Conservation (phyloP, 768 basidiomycete genomes). For the Russula sp. region DNA sequence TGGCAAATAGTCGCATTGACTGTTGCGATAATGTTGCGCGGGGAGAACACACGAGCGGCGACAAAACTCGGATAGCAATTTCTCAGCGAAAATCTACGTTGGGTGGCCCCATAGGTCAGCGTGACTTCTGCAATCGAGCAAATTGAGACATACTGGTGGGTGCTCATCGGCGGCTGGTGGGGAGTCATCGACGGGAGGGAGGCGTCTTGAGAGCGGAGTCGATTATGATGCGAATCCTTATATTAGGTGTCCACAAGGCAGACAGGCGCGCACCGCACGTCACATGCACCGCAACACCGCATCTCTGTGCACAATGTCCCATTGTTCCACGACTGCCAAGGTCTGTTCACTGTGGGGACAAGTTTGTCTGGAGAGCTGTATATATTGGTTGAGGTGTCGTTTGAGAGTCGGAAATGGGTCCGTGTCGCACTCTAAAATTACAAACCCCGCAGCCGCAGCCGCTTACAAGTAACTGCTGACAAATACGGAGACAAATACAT, state of each 20-base stretch:
- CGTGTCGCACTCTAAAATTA: not conserved
- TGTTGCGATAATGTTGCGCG: not conserved
- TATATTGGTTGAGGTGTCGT: not conserved
- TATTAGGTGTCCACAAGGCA: not conserved
- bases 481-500: not conserved
- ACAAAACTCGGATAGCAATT: not conserved
- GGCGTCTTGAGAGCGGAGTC: not conserved
- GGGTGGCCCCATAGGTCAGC: not conserved
- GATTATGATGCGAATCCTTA: slow-evolving; percentile 3
- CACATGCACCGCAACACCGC: slow-evolving; percentile 22
- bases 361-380: not conserved
- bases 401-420: not conserved
- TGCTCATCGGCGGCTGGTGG: slow-evolving; percentile 8
- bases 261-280: slow-evolving; percentile 17
- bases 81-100: not conserved
- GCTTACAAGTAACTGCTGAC: not conserved
- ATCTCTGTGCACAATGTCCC: slow-evolving; percentile 4
- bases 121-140: not conserved
- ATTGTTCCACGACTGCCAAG: not conserved
- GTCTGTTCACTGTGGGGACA: not conserved
- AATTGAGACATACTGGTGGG: slow-evolving; percentile 12
- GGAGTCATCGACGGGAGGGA: slow-evolving; percentile 11
- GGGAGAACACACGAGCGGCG: not conserved
- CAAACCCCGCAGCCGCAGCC: not conserved
- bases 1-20: slow-evolving; percentile 17